Conservation (phyloP, 768 basidiomycete genomes). For the Leccinum disarticulatum region DNA sequence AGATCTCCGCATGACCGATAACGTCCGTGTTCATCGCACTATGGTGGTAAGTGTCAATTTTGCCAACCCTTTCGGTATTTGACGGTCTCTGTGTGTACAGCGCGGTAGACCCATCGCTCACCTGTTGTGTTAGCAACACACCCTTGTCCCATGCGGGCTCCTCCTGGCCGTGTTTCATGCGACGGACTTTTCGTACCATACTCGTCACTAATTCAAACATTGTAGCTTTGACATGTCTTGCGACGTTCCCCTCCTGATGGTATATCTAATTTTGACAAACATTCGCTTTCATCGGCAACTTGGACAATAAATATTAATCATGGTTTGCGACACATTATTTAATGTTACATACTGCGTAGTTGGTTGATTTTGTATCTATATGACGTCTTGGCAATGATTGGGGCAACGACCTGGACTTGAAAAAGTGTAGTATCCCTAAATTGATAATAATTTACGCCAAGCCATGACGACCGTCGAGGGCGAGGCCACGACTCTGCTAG, state of each 20-base stretch:
- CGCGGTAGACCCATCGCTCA: constrained; percentile 17
- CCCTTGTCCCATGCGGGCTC: neutral
- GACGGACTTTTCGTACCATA: constrained; percentile 2
- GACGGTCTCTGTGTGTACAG: constrained; percentile 17
- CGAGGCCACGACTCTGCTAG: constrained; percentile 26
- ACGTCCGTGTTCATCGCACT: constrained; percentile 53
- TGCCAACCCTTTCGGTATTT: constrained; percentile 11
- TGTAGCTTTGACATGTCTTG: constrained; percentile 20
- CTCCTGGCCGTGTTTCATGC: neutral
- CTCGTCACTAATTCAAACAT: constrained; percentile 7
- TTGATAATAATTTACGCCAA: neutral
- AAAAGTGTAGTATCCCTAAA: neutral
- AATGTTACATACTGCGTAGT: neutral
- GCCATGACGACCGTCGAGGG: constrained; percentile 20
- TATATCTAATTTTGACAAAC: constrained; percentile 4
- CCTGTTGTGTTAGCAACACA: constrained; percentile 19
- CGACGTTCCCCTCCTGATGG: neutral
- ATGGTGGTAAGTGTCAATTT: constrained; percentile 43
- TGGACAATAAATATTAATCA: neutral
- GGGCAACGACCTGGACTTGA: neutral
- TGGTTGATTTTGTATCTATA: constrained; percentile 19
- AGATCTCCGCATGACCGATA: constrained; percentile 48
- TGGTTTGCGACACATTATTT: neutral
- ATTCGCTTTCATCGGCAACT: neutral
- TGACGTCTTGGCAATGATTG: constrained; percentile 7